Evolutionary conservation across 441 rosid species (phyloP).

Genomic region (Croton setiger): DNA sequence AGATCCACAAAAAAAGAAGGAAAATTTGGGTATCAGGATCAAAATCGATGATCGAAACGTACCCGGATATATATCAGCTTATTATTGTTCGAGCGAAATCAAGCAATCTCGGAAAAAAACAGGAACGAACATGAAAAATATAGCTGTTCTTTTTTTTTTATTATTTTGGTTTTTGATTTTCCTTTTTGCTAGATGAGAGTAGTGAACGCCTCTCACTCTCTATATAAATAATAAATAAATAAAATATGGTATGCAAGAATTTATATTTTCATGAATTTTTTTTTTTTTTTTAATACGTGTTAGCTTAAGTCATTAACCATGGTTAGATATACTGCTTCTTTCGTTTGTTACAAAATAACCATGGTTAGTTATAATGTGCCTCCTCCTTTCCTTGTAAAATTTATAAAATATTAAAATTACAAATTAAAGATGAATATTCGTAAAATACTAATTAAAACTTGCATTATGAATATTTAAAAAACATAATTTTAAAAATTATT

Average conservation of each 20-base stretch:
- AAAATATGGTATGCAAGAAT: background rate
- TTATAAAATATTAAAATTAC: no score
- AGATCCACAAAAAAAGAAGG: slow-evolving; percentile 21
- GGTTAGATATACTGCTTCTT: background rate
- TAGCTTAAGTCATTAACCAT: slow-evolving; percentile 9
- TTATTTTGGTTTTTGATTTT: background rate
- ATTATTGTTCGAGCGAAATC: slow-evolving; percentile 29
- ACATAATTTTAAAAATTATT: no score
- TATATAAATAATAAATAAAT: background rate
- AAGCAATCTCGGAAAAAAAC: slow-evolving; percentile 32
- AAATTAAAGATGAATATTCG: no score
- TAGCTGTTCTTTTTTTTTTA: background rate
- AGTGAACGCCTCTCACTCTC: slow-evolving; percentile 7
- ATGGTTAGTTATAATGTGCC: background rate
- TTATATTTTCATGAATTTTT: background rate
- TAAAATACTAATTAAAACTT: no score
- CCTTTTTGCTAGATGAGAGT: background rate
- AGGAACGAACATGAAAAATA: background rate
- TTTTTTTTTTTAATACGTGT: background rate
- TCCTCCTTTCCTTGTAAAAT: no score
- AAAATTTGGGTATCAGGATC: slow-evolving; percentile 18
- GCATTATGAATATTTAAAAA: no score
- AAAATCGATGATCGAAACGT: slow-evolving; percentile 28
- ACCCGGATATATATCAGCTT: slow-evolving; percentile 26
- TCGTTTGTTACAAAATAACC: slow-evolving; percentile 3